Conservation (phyloP, 164 flowering plant species). For the Annona squamosa region DNA sequence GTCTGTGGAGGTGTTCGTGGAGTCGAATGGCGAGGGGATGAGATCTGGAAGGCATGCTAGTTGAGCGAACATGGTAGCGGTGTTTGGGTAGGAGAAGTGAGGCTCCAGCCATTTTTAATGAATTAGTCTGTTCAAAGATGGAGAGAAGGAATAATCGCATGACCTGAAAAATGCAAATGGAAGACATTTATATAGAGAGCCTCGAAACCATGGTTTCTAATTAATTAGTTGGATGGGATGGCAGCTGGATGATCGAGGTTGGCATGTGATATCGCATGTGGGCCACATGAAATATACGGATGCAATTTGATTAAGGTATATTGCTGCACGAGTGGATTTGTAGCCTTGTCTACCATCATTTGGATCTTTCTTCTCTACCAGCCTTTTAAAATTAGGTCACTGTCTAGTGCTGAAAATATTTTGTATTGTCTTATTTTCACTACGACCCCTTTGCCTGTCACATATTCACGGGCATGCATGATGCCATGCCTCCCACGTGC, state of each 20-base stretch:
- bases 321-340: slow-evolving; percentile 1
- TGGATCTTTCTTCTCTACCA: no score
- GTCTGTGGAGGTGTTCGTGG: slow-evolving; percentile 3
- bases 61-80: slow-evolving; percentile 9
- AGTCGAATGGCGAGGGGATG: slow-evolving; percentile 5
- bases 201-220: neutral
- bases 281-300: neutral
- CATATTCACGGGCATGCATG: no score
- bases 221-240: neutral
- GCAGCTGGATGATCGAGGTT: no score
- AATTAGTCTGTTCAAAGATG: neutral
- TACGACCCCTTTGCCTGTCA: no score
- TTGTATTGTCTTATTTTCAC: no score
- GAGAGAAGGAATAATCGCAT: neutral
- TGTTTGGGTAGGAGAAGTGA: neutral
- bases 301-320: neutral
- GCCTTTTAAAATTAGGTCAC: no score
- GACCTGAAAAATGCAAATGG: neutral
- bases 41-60: slow-evolving; percentile 11
- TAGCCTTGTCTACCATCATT: neutral
- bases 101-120: slow-evolving; percentile 2
- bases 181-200: neutral
- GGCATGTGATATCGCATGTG: slow-evolving; percentile 2
- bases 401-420: no score
- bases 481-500: no score